Percentiles rank a stretch among this genome's conserved stretches.
Conservation (phyloP, 83 land plant species). For the Thuja plicata region DNA sequence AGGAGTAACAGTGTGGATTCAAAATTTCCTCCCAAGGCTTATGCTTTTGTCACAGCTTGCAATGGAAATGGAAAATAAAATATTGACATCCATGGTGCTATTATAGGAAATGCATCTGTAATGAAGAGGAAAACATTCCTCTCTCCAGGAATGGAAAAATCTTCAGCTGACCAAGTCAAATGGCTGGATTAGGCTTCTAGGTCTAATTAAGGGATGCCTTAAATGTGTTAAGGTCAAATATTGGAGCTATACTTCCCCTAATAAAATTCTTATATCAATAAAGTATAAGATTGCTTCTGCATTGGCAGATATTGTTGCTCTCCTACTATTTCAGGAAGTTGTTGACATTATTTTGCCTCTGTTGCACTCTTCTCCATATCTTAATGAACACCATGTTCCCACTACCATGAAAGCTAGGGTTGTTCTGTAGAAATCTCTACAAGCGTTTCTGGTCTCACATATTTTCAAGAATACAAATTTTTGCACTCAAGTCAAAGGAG, state of each 20-base stretch:
- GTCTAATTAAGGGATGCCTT: not conserved
- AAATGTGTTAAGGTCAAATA: not conserved
- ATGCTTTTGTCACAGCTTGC: conserved; percentile 3
- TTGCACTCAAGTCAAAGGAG: conserved; percentile 19
- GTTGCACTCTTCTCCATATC: too few species aligned
- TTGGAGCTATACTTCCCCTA: not conserved
- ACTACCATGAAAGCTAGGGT: conserved; percentile 20
- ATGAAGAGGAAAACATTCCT: conserved; percentile 3
- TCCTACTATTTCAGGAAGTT: conserved; percentile 56
- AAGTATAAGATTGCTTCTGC: conserved; percentile 66
- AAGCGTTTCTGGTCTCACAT: not conserved
- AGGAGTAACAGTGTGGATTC: not conserved
- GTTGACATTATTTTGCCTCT: conserved; percentile 44
- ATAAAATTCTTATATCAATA: not conserved
- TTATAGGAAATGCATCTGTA: not conserved
- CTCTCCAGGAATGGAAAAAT: conserved; percentile 17
- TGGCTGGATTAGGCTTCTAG: conserved; percentile 25
- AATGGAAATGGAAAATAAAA: conserved; percentile 26
- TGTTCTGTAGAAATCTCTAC: not conserved
- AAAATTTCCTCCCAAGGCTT: not conserved
- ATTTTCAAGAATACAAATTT: not conserved
- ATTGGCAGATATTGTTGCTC: conserved; percentile 63
- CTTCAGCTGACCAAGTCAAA: too few species aligned
- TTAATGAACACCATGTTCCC: conserved; percentile 48
- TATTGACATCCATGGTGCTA: not conserved